Evolutionary conservation across 257 asterid genomes (phyloP), one percentile per base, ranked within the genome.

Genomic region (Solanum rostratum): DNA sequence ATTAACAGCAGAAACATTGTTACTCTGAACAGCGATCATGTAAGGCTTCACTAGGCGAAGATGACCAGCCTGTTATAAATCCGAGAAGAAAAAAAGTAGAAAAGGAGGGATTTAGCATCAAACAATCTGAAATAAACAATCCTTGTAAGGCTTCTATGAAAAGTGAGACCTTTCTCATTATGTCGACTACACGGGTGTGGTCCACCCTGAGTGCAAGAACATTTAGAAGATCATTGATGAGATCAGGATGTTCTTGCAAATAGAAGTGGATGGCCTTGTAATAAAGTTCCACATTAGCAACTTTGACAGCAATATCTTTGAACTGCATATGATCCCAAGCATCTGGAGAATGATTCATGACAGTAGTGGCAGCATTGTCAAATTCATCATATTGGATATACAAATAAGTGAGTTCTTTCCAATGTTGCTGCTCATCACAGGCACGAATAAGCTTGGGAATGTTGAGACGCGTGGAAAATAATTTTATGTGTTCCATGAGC

Each of bases 261-360:
- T 97, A 97, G 90, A 97, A 97, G 90, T 97, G 99, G 86, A 97
- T 99, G 43, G 99, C 99, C 91, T 95, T 97, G 95, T 97, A 97
- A 89, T 97, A 97, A 19, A 97, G 90, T 89, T 97, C 99, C 88
- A 97, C 99, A 80, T 97, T 97, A 82, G 99, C 99, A 86, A 97
- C 99, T 94, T 97, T 97, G 89, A 92, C 99, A 83, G 91, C 89
- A 84, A 95, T 95, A 86, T 97, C 99, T 86, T 95, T 97, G 93
- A 97, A 97, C 88, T 97, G 99, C 99, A 97, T 93, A 88, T 95
- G 99, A 83, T 97, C 99, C 99, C 99, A 97, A 83, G 99, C 99
- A 91, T 94, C 98, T 53, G 99, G 99, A 16, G 99, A 97, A 88
- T 97, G 99, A 91, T 97, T 97, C 99, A 95, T 97, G 90, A 97